Conservation (phyloP, 768 basidiomycete species). For the Pleurotus ostreatus region DNA sequence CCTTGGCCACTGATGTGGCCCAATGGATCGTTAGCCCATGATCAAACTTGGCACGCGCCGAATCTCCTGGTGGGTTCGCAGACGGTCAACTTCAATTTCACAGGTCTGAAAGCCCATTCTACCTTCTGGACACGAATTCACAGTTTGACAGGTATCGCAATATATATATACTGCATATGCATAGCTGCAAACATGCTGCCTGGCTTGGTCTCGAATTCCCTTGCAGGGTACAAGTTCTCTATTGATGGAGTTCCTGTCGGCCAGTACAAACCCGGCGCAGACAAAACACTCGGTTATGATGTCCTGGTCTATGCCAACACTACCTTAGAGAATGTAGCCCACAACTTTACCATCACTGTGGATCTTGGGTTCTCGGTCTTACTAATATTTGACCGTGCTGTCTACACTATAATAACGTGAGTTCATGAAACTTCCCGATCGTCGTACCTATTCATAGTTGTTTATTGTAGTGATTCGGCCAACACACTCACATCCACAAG, state of each 20-base stretch:
- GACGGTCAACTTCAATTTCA: not conserved
- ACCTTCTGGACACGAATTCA: not conserved
- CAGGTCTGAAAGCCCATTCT: not conserved
- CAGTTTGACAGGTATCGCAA: not conserved
- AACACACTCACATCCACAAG: no score
- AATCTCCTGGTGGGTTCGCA: not conserved
- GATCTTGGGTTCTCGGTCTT: not conserved
- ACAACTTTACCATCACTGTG: not conserved
- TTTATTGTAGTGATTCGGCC: no score
- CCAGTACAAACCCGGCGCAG: not conserved
- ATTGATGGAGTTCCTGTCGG: not conserved
- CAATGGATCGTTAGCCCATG: not conserved
- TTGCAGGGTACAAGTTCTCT: not conserved
- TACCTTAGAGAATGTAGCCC: not conserved
- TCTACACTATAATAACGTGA: not conserved
- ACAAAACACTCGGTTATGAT: not conserved
- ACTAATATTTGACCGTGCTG: slow-evolving; percentile 1
- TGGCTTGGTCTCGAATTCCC: not conserved
- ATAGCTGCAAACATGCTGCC: not conserved
- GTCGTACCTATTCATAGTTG: no score
- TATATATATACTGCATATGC: slow-evolving; percentile 6
- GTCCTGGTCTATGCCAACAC: slow-evolving; percentile 1
- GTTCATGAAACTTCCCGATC: no score
- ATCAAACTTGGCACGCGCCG: slow-evolving; percentile 1
- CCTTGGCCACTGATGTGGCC: not conserved